These are phyloP conservation scores for Cryptosporidium felis DNA, from an alignment of 169 alveolate genomes.

Conservation along the genomic window DNA sequence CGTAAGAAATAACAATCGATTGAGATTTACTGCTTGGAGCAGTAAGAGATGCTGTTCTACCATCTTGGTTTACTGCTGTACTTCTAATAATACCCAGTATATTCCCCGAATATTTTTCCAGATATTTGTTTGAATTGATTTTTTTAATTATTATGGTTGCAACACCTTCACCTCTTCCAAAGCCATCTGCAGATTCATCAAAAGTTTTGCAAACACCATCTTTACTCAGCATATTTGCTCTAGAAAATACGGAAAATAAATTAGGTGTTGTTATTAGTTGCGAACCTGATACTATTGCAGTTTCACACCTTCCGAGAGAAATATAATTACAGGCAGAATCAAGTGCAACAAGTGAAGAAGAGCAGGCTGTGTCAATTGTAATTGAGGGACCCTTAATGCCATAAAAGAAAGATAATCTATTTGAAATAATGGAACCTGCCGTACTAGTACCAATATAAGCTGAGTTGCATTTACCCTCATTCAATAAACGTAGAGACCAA, in stretches of 20 bases:
- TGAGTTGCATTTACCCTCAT: conserved; percentile 7
- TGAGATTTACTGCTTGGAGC: conserved; percentile 81
- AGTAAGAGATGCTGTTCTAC: conserved; percentile 78
- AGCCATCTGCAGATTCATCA: conserved; percentile 78
- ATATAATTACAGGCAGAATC: conserved; percentile 48
- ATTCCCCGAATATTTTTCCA: neutral
- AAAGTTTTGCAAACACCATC: conserved; percentile 79
- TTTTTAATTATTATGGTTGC: conserved; percentile 74
- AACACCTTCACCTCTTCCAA: conserved; percentile 79
- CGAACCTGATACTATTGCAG: conserved; percentile 63
- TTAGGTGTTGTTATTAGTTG: conserved; percentile 69
- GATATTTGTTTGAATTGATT: neutral
- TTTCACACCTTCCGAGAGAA: conserved; percentile 29
- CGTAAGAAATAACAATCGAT: conserved; percentile 24
- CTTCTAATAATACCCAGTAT: conserved; percentile 65
- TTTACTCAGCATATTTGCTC: conserved; percentile 76
- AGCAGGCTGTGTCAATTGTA: conserved; percentile 67
- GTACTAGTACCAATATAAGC: conserved; percentile 55
- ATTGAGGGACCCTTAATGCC: conserved; percentile 68
- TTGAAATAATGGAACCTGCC: conserved; percentile 52
- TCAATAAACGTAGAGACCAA: conserved; percentile 67
- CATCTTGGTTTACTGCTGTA: conserved; percentile 77
- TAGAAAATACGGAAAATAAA: conserved; percentile 70
- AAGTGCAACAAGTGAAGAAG: conserved; percentile 63
- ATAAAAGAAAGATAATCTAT: conserved; percentile 42